Base-by-base conservation (phyloP, 768 basidiomycete species). In the Rhizopogon roseolus region DNA sequence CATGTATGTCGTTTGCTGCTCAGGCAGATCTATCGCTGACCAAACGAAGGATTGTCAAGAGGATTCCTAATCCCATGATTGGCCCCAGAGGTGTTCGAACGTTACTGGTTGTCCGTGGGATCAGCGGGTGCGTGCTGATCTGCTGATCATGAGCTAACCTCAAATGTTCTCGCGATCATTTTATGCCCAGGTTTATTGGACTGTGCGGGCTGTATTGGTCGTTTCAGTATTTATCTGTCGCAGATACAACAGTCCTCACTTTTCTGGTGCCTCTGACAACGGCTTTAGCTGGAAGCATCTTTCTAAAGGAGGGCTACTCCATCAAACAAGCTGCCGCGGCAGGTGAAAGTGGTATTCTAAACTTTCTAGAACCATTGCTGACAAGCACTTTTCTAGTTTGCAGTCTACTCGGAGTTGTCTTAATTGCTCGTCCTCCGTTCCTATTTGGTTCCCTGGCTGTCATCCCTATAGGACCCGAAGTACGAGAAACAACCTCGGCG, bases 391-490 rank as follows among this genome's bases (percentile, higher is more conserved):
- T 25, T 40, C n/a, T 59, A 81, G 81, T 86, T 11, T 76, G 79
- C 48, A 86, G 89, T 66, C 74, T 95, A 27, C 41, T 79, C 8
- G 93, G 93, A 0, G 90, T 93, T 7, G 65, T 94, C 16, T 74
- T 93, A 8, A 91, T 97, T 46, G 89, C 92, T 8, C 76, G 90
- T 36, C 93, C 93, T 0, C 70, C 77, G 1, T 82, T 84, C 49
- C 60, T 97, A 6, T 95, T 97, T 60, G 86, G 85, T 1, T 53
- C 56, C 49, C 48, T 54, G 3, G 51, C 56, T 50, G 50, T 51
- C 28, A 42, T 29, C 40, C 29, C 25, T 42, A 25, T 22, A 55
- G 54, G 52, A 16, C 48, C 14, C 16, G 52, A 32, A n/a, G 17
- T 37, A 8, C 49, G 53, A 7, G 56, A 57, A 27, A 69, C 46